phyloP scores from a whole-genome alignment of 805 yeast species.

The Spencermartinsiella europaea region DNA sequence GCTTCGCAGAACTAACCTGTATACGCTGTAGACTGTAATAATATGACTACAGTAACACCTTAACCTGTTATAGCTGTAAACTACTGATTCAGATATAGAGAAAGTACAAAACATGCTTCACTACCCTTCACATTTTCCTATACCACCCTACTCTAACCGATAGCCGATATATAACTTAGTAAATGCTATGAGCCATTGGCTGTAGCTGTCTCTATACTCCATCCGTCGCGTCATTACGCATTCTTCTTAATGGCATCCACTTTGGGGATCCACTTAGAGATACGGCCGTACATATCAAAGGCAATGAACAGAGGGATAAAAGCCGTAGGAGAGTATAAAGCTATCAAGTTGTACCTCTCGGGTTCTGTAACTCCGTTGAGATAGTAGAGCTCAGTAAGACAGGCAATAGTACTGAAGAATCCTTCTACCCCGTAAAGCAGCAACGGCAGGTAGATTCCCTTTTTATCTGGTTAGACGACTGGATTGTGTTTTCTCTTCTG shows the following conservation, averaged over 20 bases:
- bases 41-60: no score
- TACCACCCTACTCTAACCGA: no score
- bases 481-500: constrained; percentile 16
- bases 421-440: constrained; percentile 80
- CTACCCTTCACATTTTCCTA: no score
- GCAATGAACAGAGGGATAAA: constrained; percentile 57
- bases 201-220: no score
- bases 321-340: constrained; percentile 66
- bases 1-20: no score
- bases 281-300: constrained; percentile 36
- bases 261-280: constrained; percentile 12
- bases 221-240: not conserved
- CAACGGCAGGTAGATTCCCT: constrained; percentile 37
- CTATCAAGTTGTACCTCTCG: constrained; percentile 42
- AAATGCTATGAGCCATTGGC: no score
- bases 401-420: constrained; percentile 67
- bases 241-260: not conserved
- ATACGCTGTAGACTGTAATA: no score
- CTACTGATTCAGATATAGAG: no score
- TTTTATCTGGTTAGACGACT: not conserved
- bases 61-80: no score
- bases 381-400: constrained; percentile 38
- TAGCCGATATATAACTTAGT: no score
- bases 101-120: no score
- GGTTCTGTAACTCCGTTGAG: constrained; percentile 33